These are phyloP conservation scores for Pseudopediastrum boryanum DNA, from an alignment of 139 green algal species.

Conservation along the genomic window DNA sequence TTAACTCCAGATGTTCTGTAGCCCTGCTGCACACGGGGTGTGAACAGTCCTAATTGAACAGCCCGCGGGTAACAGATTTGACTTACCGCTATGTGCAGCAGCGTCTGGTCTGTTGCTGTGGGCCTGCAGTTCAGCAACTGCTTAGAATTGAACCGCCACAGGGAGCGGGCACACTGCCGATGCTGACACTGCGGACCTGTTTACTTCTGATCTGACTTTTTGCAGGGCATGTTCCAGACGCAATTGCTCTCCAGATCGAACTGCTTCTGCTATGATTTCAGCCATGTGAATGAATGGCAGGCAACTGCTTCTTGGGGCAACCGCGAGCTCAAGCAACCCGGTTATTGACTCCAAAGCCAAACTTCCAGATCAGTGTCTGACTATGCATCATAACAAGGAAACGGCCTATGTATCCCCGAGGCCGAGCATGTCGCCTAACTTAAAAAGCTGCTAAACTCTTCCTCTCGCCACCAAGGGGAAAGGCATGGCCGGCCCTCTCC, in stretches of 20 bases:
- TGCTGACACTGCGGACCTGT: slow-evolving; percentile 31
- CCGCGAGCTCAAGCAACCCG: too few species aligned
- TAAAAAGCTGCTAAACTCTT: too few species aligned
- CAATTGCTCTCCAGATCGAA: slow-evolving; percentile 26
- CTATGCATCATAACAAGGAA: too few species aligned
- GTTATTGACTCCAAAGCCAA: too few species aligned
- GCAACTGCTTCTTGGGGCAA: too few species aligned
- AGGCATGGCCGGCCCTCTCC: too few species aligned
- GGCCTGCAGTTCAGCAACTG: slow-evolving; percentile 22
- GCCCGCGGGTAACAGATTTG: not conserved
- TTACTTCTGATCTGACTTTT: slow-evolving; percentile 36
- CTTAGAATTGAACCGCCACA: too few species aligned
- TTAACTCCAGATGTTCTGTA: not conserved
- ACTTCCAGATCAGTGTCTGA: too few species aligned
- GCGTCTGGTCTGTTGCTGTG: slow-evolving; percentile 35
- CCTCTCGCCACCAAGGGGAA: too few species aligned
- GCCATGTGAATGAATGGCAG: slow-evolving; percentile 22
- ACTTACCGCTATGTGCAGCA: slow-evolving; percentile 44
- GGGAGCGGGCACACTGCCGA: not conserved
- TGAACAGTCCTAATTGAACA: not conserved
- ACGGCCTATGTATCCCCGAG: too few species aligned
- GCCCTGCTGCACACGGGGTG: not conserved
- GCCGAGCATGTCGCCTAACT: too few species aligned
- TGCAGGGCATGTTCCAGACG: slow-evolving; percentile 29
- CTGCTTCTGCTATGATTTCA: slow-evolving; percentile 36